Evolutionary conservation across 148 eudicot species (phyloP).

Genomic region (Camellia japonica): DNA sequence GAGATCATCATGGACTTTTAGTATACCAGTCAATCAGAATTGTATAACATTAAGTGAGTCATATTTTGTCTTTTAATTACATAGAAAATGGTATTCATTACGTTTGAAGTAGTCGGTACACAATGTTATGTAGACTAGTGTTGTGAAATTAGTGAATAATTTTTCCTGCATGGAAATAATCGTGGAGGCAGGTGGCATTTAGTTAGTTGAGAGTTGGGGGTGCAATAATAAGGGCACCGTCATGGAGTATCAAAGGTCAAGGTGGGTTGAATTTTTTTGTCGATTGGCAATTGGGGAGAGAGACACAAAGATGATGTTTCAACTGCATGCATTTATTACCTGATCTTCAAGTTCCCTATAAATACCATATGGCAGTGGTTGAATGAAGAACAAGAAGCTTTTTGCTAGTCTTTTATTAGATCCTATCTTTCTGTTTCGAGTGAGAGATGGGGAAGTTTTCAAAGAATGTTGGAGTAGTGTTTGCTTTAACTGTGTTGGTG

Average conservation of each 20-base stretch:
- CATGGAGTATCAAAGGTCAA: neutral
- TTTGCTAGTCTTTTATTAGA: neutral
- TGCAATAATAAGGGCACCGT: neutral
- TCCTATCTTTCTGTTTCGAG: neutral
- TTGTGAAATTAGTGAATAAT: neutral
- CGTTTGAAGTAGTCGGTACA: too few species aligned
- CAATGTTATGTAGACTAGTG: too few species aligned
- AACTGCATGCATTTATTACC: neutral
- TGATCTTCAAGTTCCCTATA: neutral
- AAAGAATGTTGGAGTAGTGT: constrained; percentile 9
- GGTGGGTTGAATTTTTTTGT: neutral
- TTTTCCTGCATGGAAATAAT: neutral
- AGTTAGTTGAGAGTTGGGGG: neutral
- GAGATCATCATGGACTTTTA: neutral
- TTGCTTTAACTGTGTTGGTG: constrained; percentile 10
- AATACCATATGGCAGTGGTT: neutral
- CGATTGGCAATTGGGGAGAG: neutral
- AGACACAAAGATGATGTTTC: neutral
- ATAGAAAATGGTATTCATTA: too few species aligned
- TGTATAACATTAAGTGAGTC: too few species aligned
- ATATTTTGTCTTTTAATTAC: too few species aligned
- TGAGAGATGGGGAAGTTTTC: constrained; percentile 9
- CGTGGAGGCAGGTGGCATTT: neutral
- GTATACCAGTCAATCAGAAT: too few species aligned
- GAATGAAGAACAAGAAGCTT: neutral